Evolutionary conservation across 495 filamentous ascomycete species (phyloP), one percentile per base, ranked within the genome.

Genomic region (Talaromyces borbonicus): DNA sequence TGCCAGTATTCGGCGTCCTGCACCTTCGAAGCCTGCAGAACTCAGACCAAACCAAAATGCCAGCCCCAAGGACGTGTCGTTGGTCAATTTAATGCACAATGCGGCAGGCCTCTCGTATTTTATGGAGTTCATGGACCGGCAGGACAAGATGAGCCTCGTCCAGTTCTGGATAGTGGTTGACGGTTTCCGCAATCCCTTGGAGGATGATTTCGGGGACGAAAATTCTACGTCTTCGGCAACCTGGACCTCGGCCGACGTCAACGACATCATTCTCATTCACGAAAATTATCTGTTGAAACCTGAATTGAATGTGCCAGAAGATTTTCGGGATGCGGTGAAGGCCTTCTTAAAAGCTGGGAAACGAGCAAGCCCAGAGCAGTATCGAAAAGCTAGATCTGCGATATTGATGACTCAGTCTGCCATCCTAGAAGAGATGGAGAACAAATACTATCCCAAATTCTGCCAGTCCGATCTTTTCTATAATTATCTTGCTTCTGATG

Each of bases 141-240:
- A 86, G 56, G 69, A 77, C 23, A 72, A 93, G 5, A 89, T 96
- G 80, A 74, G 82, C 11, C 64, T 95, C 30, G 92, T 99, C 1
- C 93, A 99, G 57, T 99, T 95, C 62, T 99, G 90, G 90, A 83
- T 99, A 35, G 90, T 97, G 18, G 93, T 97, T 12, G 92, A 97
- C 67, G 90, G 93, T 1, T 83, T 97, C 56, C 82, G 93, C n/a
- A 94, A 92, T 58, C 93, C 93, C 4, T 68, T 99, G 3, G 92
- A 97, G 60, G 88, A 90, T 53, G 92, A 96, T 55, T 71, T 76
- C 50, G 78, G 77, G 26, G 79, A 84, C 37, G 84, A 89, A 23
- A 71, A 78, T 29, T 67, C 78, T 0, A 72, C 83, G 4, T 65
- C 77, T 15, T 74, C 77, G n/a, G 63, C 69, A 1, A 73, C 76